Percentiles rank a stretch among this genome's conserved stretches.
phyloP scores from a whole-genome alignment of 2,329 filamentous ascomycete species.

The Xylaria arbuscula region DNA sequence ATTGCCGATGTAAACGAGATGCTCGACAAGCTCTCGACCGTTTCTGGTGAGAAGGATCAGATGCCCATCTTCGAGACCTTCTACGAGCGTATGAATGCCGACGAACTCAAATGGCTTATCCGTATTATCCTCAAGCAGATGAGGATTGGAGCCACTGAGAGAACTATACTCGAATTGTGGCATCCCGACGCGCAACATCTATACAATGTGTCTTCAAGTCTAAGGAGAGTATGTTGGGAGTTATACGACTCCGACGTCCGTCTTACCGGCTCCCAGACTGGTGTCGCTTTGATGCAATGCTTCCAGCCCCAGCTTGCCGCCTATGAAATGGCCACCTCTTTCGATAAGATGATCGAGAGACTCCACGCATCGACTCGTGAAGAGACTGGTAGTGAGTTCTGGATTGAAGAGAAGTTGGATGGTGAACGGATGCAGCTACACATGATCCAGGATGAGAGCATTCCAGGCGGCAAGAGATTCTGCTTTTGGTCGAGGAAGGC shows the following conservation, averaged over 20 bases:
- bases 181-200: slow-evolving; percentile 80
- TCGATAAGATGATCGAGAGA: slow-evolving; percentile 80
- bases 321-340: slow-evolving; percentile 82
- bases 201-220: slow-evolving; percentile 90
- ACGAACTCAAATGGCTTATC: slow-evolving; percentile 94
- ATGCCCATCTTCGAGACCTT: slow-evolving; percentile 83
- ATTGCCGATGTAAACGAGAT: slow-evolving; percentile 90
- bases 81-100: slow-evolving; percentile 90
- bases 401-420: slow-evolving; percentile 98
- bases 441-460: slow-evolving; percentile 76
- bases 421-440: slow-evolving; percentile 98
- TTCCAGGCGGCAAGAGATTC: slow-evolving; percentile 78
- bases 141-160: slow-evolving; percentile 82
- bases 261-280: slow-evolving; percentile 78
- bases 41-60: slow-evolving; percentile 85
- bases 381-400: slow-evolving; percentile 75
- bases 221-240: slow-evolving; percentile 95
- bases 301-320: slow-evolving; percentile 96
- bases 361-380: slow-evolving; percentile 65
- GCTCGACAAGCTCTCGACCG: slow-evolving; percentile 80
- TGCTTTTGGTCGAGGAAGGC: slow-evolving; percentile 95
- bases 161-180: slow-evolving; percentile 86
- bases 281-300: slow-evolving; percentile 88
- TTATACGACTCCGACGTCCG: slow-evolving; percentile 78
- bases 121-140: slow-evolving; percentile 88